phyloP scores from a whole-genome alignment of 257 asterid species.

The Fraxinus excelsior region DNA sequence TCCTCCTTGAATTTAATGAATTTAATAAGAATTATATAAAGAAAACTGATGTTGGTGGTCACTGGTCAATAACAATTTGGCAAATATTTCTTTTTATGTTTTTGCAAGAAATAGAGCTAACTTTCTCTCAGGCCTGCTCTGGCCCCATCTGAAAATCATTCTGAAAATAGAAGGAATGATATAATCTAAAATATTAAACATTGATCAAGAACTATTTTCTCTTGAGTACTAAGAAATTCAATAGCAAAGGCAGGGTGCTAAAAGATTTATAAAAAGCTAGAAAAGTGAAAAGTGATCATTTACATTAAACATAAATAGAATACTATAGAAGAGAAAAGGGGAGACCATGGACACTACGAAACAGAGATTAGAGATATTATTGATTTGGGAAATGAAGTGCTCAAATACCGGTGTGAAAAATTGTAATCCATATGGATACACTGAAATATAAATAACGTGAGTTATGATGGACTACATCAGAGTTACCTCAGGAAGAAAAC shows the following conservation, averaged over 20 bases:
- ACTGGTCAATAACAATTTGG: background rate
- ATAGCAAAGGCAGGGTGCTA: background rate
- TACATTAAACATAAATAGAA: background rate
- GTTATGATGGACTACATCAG: background rate
- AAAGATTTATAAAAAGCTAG: background rate
- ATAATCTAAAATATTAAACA: background rate
- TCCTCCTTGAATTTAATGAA: conserved; percentile 8
- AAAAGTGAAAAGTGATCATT: background rate
- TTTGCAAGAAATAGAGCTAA: background rate
- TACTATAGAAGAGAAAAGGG: background rate
- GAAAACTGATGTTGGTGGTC: background rate
- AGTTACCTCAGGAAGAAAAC: conserved; percentile 53
- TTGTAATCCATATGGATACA: background rate
- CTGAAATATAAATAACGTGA: background rate
- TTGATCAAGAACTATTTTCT: background rate
- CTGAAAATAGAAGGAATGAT: too few relatives aligned
- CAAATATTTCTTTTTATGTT: background rate
- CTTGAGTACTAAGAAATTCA: background rate
- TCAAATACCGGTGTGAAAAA: background rate
- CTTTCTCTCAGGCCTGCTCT: too few relatives aligned
- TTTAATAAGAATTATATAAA: background rate
- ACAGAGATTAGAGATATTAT: background rate
- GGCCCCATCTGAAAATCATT: too few relatives aligned
- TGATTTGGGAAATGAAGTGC: background rate
- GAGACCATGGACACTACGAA: background rate